Percentiles rank a stretch among this genome's conserved stretches.
Evolutionary conservation across 2,329 filamentous ascomycete species (phyloP).

Genomic region (Aureobasidium mangrovei): DNA sequence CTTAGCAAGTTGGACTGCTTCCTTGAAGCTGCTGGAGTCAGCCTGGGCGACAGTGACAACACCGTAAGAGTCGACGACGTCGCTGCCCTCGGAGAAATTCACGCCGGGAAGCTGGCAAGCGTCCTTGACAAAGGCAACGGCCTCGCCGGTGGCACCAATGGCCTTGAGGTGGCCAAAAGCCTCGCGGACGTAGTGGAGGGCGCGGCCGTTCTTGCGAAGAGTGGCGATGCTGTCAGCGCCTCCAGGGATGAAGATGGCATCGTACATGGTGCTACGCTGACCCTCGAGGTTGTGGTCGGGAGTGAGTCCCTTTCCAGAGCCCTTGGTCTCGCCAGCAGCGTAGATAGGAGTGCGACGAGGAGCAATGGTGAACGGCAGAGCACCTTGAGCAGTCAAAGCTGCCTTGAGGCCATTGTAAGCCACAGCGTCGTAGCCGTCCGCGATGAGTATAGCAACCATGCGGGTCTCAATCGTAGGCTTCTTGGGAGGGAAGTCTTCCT

Average conservation of each 20-base stretch:
- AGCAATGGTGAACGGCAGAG: slow-evolving; percentile 65
- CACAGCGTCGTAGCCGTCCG: slow-evolving; percentile 63
- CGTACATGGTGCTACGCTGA: slow-evolving; percentile 72
- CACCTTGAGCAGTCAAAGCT: slow-evolving; percentile 52
- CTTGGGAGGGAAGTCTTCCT: slow-evolving; percentile 56
- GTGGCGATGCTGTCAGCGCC: slow-evolving; percentile 55
- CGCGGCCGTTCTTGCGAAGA: slow-evolving; percentile 60
- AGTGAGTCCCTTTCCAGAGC: slow-evolving; percentile 45
- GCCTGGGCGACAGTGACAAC: slow-evolving; percentile 58
- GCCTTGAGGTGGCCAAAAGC: slow-evolving; percentile 75
- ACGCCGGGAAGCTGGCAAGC: slow-evolving; percentile 39
- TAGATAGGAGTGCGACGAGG: slow-evolving; percentile 58
- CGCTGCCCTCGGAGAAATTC: slow-evolving; percentile 39
- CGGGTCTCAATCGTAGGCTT: slow-evolving; percentile 61
- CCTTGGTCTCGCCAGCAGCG: slow-evolving; percentile 49
- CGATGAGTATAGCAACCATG: slow-evolving; percentile 65
- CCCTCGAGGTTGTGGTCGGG: slow-evolving; percentile 75
- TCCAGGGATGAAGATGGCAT: slow-evolving; percentile 68
- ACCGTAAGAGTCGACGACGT: slow-evolving; percentile 61
- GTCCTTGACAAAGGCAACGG: slow-evolving; percentile 52
- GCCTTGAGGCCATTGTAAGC: slow-evolving; percentile 58
- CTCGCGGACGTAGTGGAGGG: slow-evolving; percentile 68
- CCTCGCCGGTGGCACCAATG: slow-evolving; percentile 68
- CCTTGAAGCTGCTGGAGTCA: slow-evolving; percentile 50
- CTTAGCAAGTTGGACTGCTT: slow-evolving; percentile 56